phyloP scores from a whole-genome alignment of 2,329 filamentous ascomycete genomes.

The Sphaerostilbella broomeana region DNA sequence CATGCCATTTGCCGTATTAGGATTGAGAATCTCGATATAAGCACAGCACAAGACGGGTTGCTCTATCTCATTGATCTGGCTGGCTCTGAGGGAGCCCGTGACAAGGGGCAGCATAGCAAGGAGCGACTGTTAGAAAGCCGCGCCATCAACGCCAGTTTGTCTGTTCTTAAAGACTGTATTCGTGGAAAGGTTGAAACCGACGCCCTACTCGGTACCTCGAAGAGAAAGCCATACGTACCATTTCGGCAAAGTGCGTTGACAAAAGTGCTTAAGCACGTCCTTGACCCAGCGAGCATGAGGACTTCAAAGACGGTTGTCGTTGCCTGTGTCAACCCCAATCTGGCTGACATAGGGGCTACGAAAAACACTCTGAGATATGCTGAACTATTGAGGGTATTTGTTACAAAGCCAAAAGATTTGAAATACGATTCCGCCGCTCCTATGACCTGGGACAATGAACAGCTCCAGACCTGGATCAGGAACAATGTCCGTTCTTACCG shows the following conservation, averaged over 20 bases:
- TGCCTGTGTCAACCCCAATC: slow-evolving; percentile 41
- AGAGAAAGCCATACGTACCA: slow-evolving; percentile 35
- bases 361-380: slow-evolving; percentile 45
- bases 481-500: slow-evolving; percentile 30
- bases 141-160: slow-evolving; percentile 44
- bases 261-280: slow-evolving; percentile 43
- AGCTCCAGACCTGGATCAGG: slow-evolving; percentile 34
- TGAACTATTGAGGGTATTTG: slow-evolving; percentile 37
- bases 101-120: slow-evolving; percentile 32
- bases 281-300: slow-evolving; percentile 35
- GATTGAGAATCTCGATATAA: slow-evolving; percentile 26
- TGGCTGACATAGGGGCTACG: slow-evolving; percentile 36
- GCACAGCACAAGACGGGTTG: slow-evolving; percentile 31
- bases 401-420: slow-evolving; percentile 22
- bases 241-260: slow-evolving; percentile 42
- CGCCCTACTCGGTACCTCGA: slow-evolving; percentile 13
- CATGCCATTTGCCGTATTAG: slow-evolving; percentile 43
- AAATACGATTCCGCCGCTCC: slow-evolving; percentile 25
- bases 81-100: slow-evolving; percentile 42
- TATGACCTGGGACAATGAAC: slow-evolving; percentile 33
- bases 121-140: slow-evolving; percentile 40
- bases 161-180: slow-evolving; percentile 47
- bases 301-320: slow-evolving; percentile 39
- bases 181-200: slow-evolving; percentile 36
- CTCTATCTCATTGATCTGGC: slow-evolving; percentile 43